Evolutionary conservation across 73 alveolate species (phyloP).

Genomic region (Durusdinium trenchii): DNA sequence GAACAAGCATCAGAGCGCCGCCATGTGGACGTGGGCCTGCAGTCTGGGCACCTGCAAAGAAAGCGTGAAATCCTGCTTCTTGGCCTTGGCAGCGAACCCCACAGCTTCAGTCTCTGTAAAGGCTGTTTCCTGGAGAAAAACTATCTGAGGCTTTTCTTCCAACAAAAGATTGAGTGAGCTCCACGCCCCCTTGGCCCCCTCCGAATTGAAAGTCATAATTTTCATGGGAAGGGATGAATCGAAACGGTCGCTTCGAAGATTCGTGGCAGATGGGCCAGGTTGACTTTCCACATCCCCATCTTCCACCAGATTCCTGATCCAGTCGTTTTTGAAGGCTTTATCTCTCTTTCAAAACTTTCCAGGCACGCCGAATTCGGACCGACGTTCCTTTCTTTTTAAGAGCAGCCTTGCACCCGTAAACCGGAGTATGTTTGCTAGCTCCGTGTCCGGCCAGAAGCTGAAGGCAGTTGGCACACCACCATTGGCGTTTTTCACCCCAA

Average conservation of each 20-base stretch:
- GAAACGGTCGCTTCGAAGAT: not conserved
- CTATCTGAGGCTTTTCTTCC: not conserved
- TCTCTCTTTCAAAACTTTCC: not conserved
- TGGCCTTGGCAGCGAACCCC: not conserved
- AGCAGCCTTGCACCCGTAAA: not conserved
- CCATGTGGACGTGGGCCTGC: not conserved
- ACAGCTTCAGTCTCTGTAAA: not conserved
- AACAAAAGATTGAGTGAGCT: not conserved
- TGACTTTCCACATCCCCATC: not conserved
- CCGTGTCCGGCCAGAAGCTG: not conserved
- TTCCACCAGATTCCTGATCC: not conserved
- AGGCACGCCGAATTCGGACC: not conserved
- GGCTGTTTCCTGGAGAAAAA: slow-evolving; percentile 9
- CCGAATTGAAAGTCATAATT: not conserved
- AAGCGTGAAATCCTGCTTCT: too few relatives aligned
- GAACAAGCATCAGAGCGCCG: not conserved
- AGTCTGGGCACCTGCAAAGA: not conserved
- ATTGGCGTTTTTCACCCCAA: not conserved
- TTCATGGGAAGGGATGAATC: too few relatives aligned
- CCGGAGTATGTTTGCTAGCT: not conserved
- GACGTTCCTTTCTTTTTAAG: not conserved
- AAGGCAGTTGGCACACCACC: slow-evolving; percentile 38
- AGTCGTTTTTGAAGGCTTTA: not conserved
- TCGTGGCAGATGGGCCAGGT: not conserved
- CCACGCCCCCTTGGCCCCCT: not conserved